Base-by-base conservation (phyloP, 805 yeast species). In the Candida arabinofermentans region DNA sequence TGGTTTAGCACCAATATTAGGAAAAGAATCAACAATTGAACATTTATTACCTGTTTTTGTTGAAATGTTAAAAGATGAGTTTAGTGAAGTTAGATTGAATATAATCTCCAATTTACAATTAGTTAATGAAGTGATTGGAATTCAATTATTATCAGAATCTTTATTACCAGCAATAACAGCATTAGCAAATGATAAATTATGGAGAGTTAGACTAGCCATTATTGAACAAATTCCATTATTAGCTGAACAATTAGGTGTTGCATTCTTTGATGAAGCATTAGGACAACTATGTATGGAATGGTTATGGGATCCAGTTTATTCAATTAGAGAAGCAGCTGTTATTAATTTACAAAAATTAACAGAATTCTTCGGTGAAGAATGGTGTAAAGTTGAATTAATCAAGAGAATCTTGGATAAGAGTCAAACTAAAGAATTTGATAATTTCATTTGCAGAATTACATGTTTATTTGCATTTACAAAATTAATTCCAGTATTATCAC, bases 141-240 rank as follows among this genome's bases (percentile, higher is more conserved):
- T 93, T 50, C 90, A 84, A 53, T 69, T 86, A 47, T 72, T 93
- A 50, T 83, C 96, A 21, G 90, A 89, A 55, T 83, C 89, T 30
- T 71, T 93, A 48, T 72, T 93, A 51, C 99, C 99, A 3, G 98
- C 99, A 3, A 91, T 93, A 51, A 83, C 95, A 9, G 96, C 91
- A 52, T 74, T 93, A 51, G 98, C 99, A 9, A 90, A 89, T 60
- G 99, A 93, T 67, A 84, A 84, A 57, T 91, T 90, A 59, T 93
- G 99, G 99, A 81, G 99, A 59, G 97, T 93, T 23, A 81, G 98
- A 61, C 74, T 93, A 61, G 98, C 98, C 9, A 93, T 93, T 48
- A 93, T 93, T 58, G 96, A 93, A 62, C 93, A 93, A 67, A 88
- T 90, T 51, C 99, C 99, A 24, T 74, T 91, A 49, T 72, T 93